These are phyloP conservation scores for Quercus ilex DNA, from an alignment of 306 rosid species.

Conservation along the genomic window DNA sequence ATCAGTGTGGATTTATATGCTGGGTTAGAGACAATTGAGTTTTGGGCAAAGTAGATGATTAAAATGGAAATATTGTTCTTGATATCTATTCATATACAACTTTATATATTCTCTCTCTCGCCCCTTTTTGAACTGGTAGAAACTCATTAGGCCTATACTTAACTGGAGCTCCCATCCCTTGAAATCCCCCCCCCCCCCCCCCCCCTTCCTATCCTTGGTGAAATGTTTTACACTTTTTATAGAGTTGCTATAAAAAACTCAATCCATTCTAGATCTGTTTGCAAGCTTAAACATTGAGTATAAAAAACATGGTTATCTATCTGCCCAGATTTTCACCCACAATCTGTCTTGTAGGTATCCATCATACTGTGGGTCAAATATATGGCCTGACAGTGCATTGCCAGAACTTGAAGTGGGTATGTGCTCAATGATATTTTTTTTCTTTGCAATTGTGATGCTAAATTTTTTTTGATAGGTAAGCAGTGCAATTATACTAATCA, in stretches of 20 bases:
- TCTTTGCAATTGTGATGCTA: neutral
- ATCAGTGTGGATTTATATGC: slow-evolving; percentile 7
- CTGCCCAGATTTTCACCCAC: slow-evolving; percentile 24
- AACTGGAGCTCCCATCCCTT: too few species aligned
- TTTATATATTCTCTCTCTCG: neutral
- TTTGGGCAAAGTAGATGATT: slow-evolving; percentile 13
- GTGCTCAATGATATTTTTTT: slow-evolving; percentile 15
- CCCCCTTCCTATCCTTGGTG: neutral
- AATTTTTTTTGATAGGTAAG: neutral
- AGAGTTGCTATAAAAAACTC: neutral
- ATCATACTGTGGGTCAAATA: slow-evolving; percentile 83
- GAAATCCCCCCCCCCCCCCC: neutral
- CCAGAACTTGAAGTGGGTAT: slow-evolving; percentile 88
- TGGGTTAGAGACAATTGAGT: slow-evolving; percentile 5
- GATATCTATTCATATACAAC: neutral
- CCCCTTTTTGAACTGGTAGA: too few species aligned
- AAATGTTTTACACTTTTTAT: neutral
- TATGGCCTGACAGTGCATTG: slow-evolving; percentile 75
- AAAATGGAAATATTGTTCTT: neutral
- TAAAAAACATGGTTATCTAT: slow-evolving; percentile 2
- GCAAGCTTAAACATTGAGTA: neutral
- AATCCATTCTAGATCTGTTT: neutral
- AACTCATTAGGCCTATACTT: too few species aligned
- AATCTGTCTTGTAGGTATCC: slow-evolving; percentile 65
- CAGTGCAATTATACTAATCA: too few species aligned